phyloP scores from a whole-genome alignment of 169 alveolate genomes.

The Plasmodium vinckei region DNA sequence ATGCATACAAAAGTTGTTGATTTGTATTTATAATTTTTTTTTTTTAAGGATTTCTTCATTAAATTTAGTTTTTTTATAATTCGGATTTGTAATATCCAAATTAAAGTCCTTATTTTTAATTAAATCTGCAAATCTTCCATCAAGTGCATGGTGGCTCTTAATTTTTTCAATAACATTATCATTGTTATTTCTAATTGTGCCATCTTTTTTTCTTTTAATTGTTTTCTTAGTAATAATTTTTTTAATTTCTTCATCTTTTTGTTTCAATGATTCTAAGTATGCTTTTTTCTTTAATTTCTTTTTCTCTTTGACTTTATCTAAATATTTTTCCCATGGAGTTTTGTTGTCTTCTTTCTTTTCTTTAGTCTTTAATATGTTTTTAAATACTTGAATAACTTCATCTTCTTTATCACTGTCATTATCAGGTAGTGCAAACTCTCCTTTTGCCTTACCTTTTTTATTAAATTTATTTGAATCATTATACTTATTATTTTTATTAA shows the following conservation, averaged over 20 bases:
- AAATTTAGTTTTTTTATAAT: conserved; percentile 83
- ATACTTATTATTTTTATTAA: conserved; percentile 4
- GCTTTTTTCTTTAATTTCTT: conserved; percentile 72
- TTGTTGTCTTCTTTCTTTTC: conserved; percentile 57
- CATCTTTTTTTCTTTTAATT: conserved; percentile 68
- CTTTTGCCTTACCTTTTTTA: conserved; percentile 13
- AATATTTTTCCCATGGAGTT: conserved; percentile 67
- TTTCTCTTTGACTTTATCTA: conserved; percentile 52
- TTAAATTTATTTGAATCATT: conserved; percentile 12
- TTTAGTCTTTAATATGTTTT: conserved; percentile 48
- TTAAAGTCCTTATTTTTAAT: conserved; percentile 88
- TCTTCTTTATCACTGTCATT: conserved; percentile 59
- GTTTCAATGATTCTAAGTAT: conserved; percentile 44
- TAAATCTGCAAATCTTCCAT: conserved; percentile 85
- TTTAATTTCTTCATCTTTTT: conserved; percentile 75
- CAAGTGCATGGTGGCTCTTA: conserved; percentile 76
- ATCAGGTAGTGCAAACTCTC: not conserved
- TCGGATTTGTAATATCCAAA: conserved; percentile 91
- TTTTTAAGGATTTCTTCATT: conserved; percentile 65
- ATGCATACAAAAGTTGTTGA: too few relatives aligned
- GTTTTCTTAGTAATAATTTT: conserved; percentile 69
- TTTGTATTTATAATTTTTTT: not conserved
- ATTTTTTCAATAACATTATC: conserved; percentile 30
- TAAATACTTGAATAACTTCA: conserved; percentile 57
- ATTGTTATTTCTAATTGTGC: conserved; percentile 14